phyloP scores from a whole-genome alignment of 345 rosid genomes.

The Brassica juncea region DNA sequence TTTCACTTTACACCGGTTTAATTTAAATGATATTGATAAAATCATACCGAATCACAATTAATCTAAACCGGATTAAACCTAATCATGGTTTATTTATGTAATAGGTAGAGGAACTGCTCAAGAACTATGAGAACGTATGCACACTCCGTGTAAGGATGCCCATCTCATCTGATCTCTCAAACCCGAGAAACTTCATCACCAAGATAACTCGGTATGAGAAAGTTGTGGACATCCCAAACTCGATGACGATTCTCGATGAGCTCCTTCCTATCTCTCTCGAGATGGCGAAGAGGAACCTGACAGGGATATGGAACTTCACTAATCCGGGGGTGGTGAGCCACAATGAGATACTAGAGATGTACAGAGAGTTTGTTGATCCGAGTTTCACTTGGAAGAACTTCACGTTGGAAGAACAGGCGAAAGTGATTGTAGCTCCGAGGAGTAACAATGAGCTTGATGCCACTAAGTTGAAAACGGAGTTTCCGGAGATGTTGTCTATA shows the following conservation, averaged over 20 bases:
- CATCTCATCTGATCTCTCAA: constrained; percentile 64
- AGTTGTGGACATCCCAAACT: constrained; percentile 78
- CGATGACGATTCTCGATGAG: constrained; percentile 81
- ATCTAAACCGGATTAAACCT: neutral
- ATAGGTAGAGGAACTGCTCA: constrained; percentile 75
- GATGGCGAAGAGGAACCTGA: constrained; percentile 83
- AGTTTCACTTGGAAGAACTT: constrained; percentile 73
- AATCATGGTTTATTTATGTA: constrained; percentile 2
- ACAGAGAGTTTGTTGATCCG: constrained; percentile 54
- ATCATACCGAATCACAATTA: too few species aligned
- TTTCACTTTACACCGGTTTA: neutral
- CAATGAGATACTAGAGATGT: constrained; percentile 75
- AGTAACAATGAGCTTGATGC: constrained; percentile 82
- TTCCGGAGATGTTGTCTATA: constrained; percentile 68
- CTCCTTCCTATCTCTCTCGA: constrained; percentile 75
- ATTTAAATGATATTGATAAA: too few species aligned
- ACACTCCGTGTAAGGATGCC: constrained; percentile 84
- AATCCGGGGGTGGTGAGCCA: constrained; percentile 82
- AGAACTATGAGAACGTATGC: constrained; percentile 73
- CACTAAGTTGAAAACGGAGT: constrained; percentile 60
- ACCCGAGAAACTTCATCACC: constrained; percentile 76
- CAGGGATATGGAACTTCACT: constrained; percentile 78
- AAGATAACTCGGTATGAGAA: constrained; percentile 70
- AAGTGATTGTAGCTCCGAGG: constrained; percentile 73
- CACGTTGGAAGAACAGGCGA: constrained; percentile 72